Evolutionary conservation across 23 red algal genomes (phyloP), one percentile per base, ranked within the genome.

Genomic region (Cyanidioschyzon merolae): DNA sequence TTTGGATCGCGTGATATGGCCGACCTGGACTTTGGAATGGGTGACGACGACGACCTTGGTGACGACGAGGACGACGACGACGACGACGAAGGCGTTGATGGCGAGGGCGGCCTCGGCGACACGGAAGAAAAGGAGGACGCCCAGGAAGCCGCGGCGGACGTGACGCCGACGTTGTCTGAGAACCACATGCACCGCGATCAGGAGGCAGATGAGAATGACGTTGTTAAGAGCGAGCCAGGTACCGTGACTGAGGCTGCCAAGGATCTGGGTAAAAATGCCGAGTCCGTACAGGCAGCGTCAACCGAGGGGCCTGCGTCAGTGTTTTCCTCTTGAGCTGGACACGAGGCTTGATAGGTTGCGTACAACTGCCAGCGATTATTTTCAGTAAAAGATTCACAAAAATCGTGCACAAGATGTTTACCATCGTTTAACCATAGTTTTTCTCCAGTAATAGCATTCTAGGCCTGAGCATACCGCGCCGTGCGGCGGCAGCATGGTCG

Each of bases 1-100:
- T 77, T 58, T 77, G 40, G 75, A 3, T 77, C 51, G 67, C 63
- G 58, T 30, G 85, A 88, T 50, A 59, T 82, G 57, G 85, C 85
- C 3, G 85, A 88, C 40, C 45, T 88, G 67, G 85, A 88, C 45
- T 88, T 88, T 82, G 85, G 85, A 21, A 51, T 39, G 0, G 85
- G 68, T 0, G 59, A 88, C 30, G 77, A 88, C 71, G 79, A 57
- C 77, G 63, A 71, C 63, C 12, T 12, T 35, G 63, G 30, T 7
- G 63, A 71, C 63, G 63, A 71, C 16, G 63, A 71, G 2, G 29
- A 27, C 29, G 63, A 71, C 30, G 63, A 71, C 7, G 63, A 71
- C 63, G 63, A 71, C 7, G 63, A 71, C 63, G 16, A 15, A 15
- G 45, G 45, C 45, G 21, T 15, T 21, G 45, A 54, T 54, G 45